Percentiles rank a stretch among this genome's conserved stretches.
These are phyloP conservation scores for Trichoderma sp. DNA, from an alignment of 2,329 filamentous ascomycete genomes.

Conservation along the genomic window DNA sequence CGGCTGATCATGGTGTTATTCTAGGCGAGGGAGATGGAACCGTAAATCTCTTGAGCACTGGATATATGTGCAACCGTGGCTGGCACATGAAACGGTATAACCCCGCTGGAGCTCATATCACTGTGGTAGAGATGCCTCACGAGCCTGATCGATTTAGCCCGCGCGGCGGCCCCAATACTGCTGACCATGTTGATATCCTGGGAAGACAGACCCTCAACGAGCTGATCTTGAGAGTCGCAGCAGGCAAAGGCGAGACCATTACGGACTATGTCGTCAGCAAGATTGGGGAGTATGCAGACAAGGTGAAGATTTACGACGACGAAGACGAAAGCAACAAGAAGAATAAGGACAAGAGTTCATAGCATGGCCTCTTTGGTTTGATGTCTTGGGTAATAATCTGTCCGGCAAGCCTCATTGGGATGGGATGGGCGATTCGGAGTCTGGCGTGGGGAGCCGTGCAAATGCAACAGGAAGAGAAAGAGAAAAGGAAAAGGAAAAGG, in stretches of 20 bases:
- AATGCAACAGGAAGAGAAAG: background rate
- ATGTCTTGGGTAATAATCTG: background rate
- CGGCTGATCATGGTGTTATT: constrained; percentile 83
- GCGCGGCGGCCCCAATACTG: constrained; percentile 68
- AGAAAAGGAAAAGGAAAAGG: background rate
- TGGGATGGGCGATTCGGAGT: constrained; percentile 22
- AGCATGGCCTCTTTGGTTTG: background rate
- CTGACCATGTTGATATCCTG: constrained; percentile 95
- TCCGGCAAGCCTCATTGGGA: background rate
- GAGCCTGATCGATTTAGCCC: constrained; percentile 92
- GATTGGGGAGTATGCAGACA: constrained; percentile 79
- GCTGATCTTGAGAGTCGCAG: constrained; percentile 81
- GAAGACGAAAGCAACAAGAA: constrained; percentile 29
- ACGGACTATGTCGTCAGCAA: constrained; percentile 76
- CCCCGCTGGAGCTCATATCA: constrained; percentile 77
- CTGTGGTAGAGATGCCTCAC: constrained; percentile 92
- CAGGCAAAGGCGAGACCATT: constrained; percentile 79
- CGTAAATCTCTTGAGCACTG: constrained; percentile 85
- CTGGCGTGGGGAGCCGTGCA: constrained; percentile 21
- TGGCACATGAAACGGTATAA: constrained; percentile 96
- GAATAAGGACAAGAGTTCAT: background rate
- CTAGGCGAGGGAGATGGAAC: constrained; percentile 97
- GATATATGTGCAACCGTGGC: constrained; percentile 96
- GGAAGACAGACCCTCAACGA: constrained; percentile 89
- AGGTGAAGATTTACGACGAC: constrained; percentile 79